phyloP scores from a whole-genome alignment of 163 green algal species.

The Chlorella variabilis region DNA sequence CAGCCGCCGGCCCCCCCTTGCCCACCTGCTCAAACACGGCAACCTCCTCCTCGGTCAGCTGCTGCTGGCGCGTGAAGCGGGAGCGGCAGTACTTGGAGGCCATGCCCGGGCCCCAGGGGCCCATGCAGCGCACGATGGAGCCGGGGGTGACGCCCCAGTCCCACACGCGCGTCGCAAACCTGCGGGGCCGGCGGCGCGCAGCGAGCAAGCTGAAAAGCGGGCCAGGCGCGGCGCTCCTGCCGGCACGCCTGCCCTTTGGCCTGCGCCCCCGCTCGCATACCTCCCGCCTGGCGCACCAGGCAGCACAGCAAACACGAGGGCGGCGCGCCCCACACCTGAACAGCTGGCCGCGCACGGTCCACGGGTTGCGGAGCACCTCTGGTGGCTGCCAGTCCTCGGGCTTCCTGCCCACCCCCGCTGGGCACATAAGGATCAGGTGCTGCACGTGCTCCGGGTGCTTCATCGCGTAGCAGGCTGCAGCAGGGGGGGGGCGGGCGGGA shows the following conservation, averaged over 20 bases:
- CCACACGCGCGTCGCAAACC: conserved; percentile 57
- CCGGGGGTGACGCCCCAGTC: conserved; percentile 78
- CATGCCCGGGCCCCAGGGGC: conserved; percentile 71
- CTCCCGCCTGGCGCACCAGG: too few relatives aligned
- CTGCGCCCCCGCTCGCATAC: too few relatives aligned
- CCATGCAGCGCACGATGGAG: conserved; percentile 71
- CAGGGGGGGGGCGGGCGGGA: not conserved
- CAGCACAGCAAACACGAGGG: not conserved
- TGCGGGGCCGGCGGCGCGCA: conserved; percentile 34
- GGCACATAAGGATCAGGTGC: conserved; percentile 86
- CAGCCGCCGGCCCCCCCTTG: not conserved
- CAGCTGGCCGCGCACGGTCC: conserved; percentile 55
- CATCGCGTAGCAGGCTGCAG: conserved; percentile 82
- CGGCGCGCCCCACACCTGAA: too few relatives aligned
- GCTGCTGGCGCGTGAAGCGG: conserved; percentile 58
- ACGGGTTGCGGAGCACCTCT: conserved; percentile 48
- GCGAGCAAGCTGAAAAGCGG: too few relatives aligned
- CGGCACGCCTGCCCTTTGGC: too few relatives aligned
- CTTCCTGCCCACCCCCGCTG: conserved; percentile 47
- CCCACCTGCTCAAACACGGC: conserved; percentile 54
- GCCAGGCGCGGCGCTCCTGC: too few relatives aligned
- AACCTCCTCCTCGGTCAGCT: conserved; percentile 66
- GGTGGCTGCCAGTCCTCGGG: conserved; percentile 68
- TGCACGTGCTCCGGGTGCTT: conserved; percentile 81
- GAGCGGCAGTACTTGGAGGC: conserved; percentile 66